Evolutionary conservation across 1,284 basidiomycete species (phyloP).

Genomic region (Caloboletus inedulis): DNA sequence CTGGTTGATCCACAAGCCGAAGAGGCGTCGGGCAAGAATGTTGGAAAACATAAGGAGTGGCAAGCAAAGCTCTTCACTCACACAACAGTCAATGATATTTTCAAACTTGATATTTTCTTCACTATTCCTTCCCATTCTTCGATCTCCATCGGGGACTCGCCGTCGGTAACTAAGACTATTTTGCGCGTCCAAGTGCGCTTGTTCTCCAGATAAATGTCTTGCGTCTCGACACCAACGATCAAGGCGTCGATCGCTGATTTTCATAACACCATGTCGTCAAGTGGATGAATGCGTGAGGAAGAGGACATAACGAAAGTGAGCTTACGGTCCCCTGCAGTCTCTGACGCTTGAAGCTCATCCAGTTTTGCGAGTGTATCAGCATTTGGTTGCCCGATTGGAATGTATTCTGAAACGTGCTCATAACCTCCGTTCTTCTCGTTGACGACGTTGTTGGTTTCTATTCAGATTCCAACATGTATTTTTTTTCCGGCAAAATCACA

Average conservation of each 20-base stretch:
- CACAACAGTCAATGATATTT: slow-evolving; percentile 64
- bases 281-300: not conserved
- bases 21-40: not conserved
- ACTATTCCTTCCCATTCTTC: slow-evolving; percentile 74
- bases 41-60: not conserved
- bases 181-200: slow-evolving; percentile 82
- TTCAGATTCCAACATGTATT: slow-evolving; percentile 7
- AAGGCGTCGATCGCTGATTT: slow-evolving; percentile 78
- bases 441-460: slow-evolving; percentile 75
- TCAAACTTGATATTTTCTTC: slow-evolving; percentile 61
- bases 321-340: slow-evolving; percentile 67
- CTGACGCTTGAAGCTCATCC: slow-evolving; percentile 59
- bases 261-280: not conserved
- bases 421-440: slow-evolving; percentile 66
- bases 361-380: slow-evolving; percentile 74
- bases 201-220: slow-evolving; percentile 55
- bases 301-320: slow-evolving; percentile 12
- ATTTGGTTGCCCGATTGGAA: slow-evolving; percentile 76
- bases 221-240: slow-evolving; percentile 81
- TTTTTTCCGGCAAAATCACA: not conserved
- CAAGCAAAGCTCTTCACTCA: slow-evolving; percentile 36
- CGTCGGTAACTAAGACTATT: slow-evolving; percentile 79
- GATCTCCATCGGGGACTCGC: slow-evolving; percentile 64
- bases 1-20: not conserved
- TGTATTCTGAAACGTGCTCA: slow-evolving; percentile 73